Evolutionary conservation across 352 stramenopile species (phyloP), one percentile per base, ranked within the genome.

Genomic region (Phytophthora niederhauseri): DNA sequence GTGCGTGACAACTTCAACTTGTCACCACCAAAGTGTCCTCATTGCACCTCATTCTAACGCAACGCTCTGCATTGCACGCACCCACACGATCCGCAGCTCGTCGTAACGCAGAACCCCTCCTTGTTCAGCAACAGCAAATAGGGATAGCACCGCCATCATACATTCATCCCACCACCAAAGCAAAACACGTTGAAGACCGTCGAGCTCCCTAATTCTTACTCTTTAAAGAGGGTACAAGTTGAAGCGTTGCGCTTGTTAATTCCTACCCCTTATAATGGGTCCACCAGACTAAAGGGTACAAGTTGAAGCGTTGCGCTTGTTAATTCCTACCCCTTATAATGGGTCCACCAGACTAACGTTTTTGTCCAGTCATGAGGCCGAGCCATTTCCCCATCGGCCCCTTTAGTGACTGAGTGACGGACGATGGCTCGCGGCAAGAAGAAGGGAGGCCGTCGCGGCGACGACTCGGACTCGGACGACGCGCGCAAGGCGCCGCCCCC

Each of bases 381-480:
- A 4, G 49, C 15, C 49, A 36, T 56, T 31, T 24, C 30, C 26
- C 15, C 46, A 64, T 50, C n/a, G 14, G 2, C 5, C 57, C 41
- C 24, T 41, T 24, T 12, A 24, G n/a, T 38, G 4, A 34, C 0
- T 45, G 36, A 45, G 4, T 45, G n/a, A 49, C 7, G 6, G 8
- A 71, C 9, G 9, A 94, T 94, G 86, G 81, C 86, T 75, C 82
- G 82, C 15, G 72, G 73, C 24, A 94, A 94, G 82, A 94, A 94
- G 75, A 93, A 94, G 77, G 84, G 85, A 70, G 75, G 75, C 20
- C 83, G 85, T 22, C 82, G 80, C 51, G 85, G 82, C 52, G 84
- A 87, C 70, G 85, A 93, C 66, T 92, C 84, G 61, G 85, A 83
- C 51, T 85, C 90, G n/a, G 87, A 95, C 45, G 78, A 89, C 26